A percentile compares a stretch with the other conserved stretches of the same genome.
Conservation (phyloP, 108 stramenopile genomes). For the Parietichytrium sp. region DNA sequence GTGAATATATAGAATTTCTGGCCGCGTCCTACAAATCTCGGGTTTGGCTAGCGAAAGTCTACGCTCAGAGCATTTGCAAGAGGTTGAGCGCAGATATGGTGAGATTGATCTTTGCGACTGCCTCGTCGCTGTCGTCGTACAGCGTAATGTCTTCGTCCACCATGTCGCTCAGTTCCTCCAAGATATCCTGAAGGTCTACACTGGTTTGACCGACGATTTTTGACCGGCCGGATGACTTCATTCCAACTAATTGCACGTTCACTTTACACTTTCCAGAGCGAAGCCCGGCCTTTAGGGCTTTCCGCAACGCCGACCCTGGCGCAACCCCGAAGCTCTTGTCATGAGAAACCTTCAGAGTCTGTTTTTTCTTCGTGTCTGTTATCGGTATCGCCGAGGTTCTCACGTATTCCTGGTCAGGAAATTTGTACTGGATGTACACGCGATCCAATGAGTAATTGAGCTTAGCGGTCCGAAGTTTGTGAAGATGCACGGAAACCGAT, state of each 20-base stretch:
- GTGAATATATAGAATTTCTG: too few relatives aligned
- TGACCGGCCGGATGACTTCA: background rate
- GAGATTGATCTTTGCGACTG: slow-evolving; percentile 3
- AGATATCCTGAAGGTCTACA: background rate
- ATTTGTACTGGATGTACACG: background rate
- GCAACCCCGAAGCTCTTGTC: background rate
- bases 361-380: background rate
- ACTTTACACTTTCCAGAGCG: background rate
- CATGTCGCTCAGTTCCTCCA: slow-evolving; percentile 9
- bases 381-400: background rate
- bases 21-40: too few relatives aligned
- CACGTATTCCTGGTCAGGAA: background rate
- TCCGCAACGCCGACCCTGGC: background rate
- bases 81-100: background rate
- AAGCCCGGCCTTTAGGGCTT: background rate
- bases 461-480: background rate
- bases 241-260: background rate
- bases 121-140: background rate
- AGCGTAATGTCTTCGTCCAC: background rate
- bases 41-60: too few relatives aligned
- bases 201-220: background rate
- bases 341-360: background rate
- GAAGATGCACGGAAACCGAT: background rate
- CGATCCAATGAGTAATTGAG: background rate
- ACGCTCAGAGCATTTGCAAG: background rate